Base-by-base conservation (phyloP, 2,329 filamentous ascomycete genomes). In the Penicillium sp. region DNA sequence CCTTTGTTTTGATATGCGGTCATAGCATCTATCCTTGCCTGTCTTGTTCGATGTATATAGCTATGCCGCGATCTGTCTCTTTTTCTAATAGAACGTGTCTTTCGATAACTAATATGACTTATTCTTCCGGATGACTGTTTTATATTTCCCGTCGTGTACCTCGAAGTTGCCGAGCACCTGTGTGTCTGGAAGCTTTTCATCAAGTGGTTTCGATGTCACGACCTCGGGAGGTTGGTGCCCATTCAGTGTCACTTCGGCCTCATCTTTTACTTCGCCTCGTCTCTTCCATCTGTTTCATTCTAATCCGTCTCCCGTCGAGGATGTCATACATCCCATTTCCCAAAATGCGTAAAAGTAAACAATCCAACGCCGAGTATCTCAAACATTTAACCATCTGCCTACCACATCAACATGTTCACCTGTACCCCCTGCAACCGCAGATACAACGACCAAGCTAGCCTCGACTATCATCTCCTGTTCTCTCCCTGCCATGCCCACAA, bases 1-100 rank as follows among this genome's bases (percentile, higher is more conserved):
- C 50, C 45, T 40, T 49, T 49, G 19, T 37, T 45, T 21, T 46
- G 46, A 51, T 17, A 37, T 43, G 43, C 42, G 52, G 54, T 44
- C 53, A 57, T 60, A 55, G 57, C 58, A 54, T 55, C 41, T 44
- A 31, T 45, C 41, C 26, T 21, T 47, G 33, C 24, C 44, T 49
- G 43, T 26, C 34, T 51, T 53, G 40, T 55, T 52, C 31, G 17
- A 56, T 62, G 59, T 61, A 62, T 55, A 60, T 60, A 60, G 54
- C 53, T 58, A 57, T 56, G 52, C 51, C 50, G 45, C 40, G 44
- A 44, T 55, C 38, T 46, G 37, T 46, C 22, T 33, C 24, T 41
- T 45, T 39, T 24, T 34, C 21, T 48, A 56, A 61, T 65, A 60
- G 57, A 59, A 44, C 41, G 47, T 55, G 41, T 45, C 39, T 49